A percentile compares a stretch with the other conserved stretches of the same genome.
Conservation (phyloP, 371 early-diverging fungal genomes). For the Mucor irregularis region DNA sequence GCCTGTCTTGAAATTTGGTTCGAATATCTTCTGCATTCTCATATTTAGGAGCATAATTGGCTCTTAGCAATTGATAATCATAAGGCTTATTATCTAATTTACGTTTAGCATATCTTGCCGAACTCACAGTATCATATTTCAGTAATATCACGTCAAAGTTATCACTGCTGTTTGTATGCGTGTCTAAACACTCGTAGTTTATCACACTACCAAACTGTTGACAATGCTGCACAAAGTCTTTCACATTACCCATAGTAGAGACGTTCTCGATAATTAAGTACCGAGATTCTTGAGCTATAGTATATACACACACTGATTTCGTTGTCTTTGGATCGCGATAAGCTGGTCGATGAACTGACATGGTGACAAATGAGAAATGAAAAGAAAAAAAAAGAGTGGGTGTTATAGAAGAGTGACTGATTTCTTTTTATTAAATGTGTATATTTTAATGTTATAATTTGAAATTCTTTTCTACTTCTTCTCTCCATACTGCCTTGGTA, state of each 20-base stretch:
- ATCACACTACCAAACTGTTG: slow-evolving; percentile 35
- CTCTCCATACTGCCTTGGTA: slow-evolving; percentile 64
- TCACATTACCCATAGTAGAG: slow-evolving; percentile 34
- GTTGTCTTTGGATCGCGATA: slow-evolving; percentile 39
- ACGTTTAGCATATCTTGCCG: slow-evolving; percentile 47
- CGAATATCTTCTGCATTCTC: slow-evolving; percentile 53
- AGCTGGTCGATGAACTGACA: slow-evolving; percentile 15
- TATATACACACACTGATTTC: slow-evolving; percentile 51
- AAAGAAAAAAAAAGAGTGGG: slow-evolving; percentile 1
- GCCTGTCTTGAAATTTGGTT: slow-evolving; percentile 41
- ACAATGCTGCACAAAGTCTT: slow-evolving; percentile 37
- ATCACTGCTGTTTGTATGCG: slow-evolving; percentile 30
- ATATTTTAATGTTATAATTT: no score
- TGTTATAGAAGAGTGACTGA: not conserved
- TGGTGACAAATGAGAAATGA: not conserved
- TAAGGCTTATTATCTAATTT: slow-evolving; percentile 49
- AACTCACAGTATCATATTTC: slow-evolving; percentile 21
- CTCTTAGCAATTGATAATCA: slow-evolving; percentile 36
- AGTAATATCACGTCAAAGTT: slow-evolving; percentile 41
- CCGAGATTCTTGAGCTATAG: slow-evolving; percentile 55
- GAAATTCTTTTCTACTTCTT: slow-evolving; percentile 40
- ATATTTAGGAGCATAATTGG: slow-evolving; percentile 53
- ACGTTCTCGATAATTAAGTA: slow-evolving; percentile 52
- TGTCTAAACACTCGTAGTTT: slow-evolving; percentile 30
- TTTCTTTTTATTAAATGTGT: not conserved